phyloP scores from a whole-genome alignment of 2,329 filamentous ascomycete genomes.

The Alternaria tenuissima region DNA sequence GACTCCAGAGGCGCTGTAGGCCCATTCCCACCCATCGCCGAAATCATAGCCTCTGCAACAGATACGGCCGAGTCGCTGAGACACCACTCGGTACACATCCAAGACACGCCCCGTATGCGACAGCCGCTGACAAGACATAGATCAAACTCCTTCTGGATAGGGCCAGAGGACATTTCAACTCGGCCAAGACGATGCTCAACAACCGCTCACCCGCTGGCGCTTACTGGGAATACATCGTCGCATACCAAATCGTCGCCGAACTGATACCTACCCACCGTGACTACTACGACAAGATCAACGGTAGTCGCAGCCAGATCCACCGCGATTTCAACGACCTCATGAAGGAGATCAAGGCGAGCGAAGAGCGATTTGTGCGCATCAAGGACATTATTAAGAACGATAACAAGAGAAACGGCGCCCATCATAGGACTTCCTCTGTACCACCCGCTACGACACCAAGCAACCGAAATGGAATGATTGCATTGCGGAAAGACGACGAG shows the following conservation, averaged over 20 bases:
- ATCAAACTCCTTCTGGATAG: slow-evolving; percentile 52
- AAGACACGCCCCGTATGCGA: background rate
- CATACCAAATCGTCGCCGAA: slow-evolving; percentile 79
- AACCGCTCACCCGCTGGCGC: slow-evolving; percentile 69
- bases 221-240: slow-evolving; percentile 83
- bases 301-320: slow-evolving; percentile 60
- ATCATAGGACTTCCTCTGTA: slow-evolving; percentile 27
- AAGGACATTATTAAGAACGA: slow-evolving; percentile 62
- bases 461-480: slow-evolving; percentile 27
- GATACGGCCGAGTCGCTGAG: slow-evolving; percentile 45
- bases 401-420: slow-evolving; percentile 65
- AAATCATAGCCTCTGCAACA: slow-evolving; percentile 53
- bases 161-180: slow-evolving; percentile 53
- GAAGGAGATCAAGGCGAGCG: slow-evolving; percentile 45
- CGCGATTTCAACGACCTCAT: slow-evolving; percentile 53
- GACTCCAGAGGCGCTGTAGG: slow-evolving; percentile 31
- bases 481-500: slow-evolving; percentile 37
- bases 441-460: slow-evolving; percentile 20
- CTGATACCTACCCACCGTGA: slow-evolving; percentile 79
- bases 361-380: slow-evolving; percentile 57
- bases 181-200: slow-evolving; percentile 62
- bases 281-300: slow-evolving; percentile 68
- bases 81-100: slow-evolving; percentile 37
- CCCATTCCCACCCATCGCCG: slow-evolving; percentile 52
- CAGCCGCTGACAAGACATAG: slow-evolving; percentile 38